Percentiles rank a stretch among this genome's conserved stretches.
Evolutionary conservation across 1,139 yeast genomes (phyloP).

Genomic region (Pichia sorboxylosa): DNA sequence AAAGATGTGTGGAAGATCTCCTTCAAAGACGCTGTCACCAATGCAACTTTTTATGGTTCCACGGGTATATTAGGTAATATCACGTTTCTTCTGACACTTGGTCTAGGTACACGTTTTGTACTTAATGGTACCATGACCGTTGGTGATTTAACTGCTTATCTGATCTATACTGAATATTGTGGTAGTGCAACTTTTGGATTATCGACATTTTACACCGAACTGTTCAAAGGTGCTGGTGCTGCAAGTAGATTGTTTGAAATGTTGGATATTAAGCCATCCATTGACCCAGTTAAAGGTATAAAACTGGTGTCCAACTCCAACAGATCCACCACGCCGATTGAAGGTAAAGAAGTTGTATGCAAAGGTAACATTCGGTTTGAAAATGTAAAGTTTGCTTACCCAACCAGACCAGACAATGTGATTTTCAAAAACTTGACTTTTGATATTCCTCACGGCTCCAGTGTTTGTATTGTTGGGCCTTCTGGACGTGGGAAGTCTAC

Average conservation of each 20-base stretch:
- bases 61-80: constrained; percentile 76
- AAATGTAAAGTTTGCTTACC: constrained; percentile 65
- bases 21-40: constrained; percentile 66
- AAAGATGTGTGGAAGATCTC: constrained; percentile 66
- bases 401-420: constrained; percentile 67
- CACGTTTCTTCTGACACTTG: constrained; percentile 63
- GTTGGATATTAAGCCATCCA: constrained; percentile 61
- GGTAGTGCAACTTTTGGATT: constrained; percentile 84
- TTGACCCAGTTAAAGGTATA: constrained; percentile 51
- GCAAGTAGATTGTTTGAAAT: constrained; percentile 86
- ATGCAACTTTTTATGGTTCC: constrained; percentile 65
- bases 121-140: constrained; percentile 58
- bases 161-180: constrained; percentile 88
- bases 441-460: constrained; percentile 68
- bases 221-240: constrained; percentile 96
- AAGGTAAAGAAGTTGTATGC: constrained; percentile 20
- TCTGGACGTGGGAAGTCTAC: constrained; percentile 95
- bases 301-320: constrained; percentile 22
- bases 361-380: constrained; percentile 47
- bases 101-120: constrained; percentile 74
- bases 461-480: constrained; percentile 91
- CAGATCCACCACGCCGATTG: constrained; percentile 5
- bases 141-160: constrained; percentile 85
- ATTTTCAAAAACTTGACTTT: constrained; percentile 60
- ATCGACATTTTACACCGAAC: constrained; percentile 81